Percentiles rank a stretch among this genome's conserved stretches.
phyloP scores from a whole-genome alignment of 305 asterid genomes.

The Coffea humblotiana region DNA sequence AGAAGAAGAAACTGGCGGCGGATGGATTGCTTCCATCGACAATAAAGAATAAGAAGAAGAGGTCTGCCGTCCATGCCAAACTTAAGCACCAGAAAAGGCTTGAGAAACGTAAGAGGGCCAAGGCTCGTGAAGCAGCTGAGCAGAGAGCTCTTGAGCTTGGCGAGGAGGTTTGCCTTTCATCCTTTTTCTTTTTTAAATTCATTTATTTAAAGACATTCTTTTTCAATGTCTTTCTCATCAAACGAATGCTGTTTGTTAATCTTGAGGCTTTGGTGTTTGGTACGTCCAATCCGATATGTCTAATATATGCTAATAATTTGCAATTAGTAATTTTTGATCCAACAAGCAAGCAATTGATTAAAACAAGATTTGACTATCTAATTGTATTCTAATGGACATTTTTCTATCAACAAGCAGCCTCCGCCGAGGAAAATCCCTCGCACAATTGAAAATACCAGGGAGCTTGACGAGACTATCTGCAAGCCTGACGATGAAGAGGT shows the following conservation, averaged over 20 bases:
- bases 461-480: constrained; percentile 80
- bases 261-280: neutral
- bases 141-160: constrained; percentile 87
- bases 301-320: neutral
- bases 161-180: constrained; percentile 45
- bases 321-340: neutral
- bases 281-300: neutral
- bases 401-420: constrained; percentile 31
- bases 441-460: constrained; percentile 95
- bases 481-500: constrained; percentile 90
- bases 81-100: constrained; percentile 72
- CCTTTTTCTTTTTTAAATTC: too few species aligned
- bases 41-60: constrained; percentile 83
- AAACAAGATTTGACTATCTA: neutral
- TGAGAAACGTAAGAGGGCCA: constrained; percentile 71
- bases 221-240: neutral
- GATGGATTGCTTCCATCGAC: constrained; percentile 63
- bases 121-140: constrained; percentile 80
- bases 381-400: neutral
- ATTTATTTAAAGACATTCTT: neutral
- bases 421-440: constrained; percentile 65
- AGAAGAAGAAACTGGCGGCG: constrained; percentile 17
- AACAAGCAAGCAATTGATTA: too few species aligned
- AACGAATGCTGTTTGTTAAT: neutral
- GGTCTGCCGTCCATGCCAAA: constrained; percentile 76